Conservation (phyloP, 306 rosid genomes). For the Crotalaria pallida region DNA sequence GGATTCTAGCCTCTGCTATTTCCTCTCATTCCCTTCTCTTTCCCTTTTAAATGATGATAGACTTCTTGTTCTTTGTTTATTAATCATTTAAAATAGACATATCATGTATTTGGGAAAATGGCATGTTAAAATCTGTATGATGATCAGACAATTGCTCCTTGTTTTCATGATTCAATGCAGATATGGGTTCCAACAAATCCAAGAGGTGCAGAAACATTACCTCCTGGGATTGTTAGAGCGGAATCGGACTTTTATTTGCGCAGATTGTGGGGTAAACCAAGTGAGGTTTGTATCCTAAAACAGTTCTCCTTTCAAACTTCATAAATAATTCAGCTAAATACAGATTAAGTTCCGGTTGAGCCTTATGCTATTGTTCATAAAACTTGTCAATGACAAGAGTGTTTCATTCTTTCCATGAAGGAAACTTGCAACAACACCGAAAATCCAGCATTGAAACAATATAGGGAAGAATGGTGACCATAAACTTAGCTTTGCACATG, state of each 20-base stretch:
- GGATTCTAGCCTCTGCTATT: background rate
- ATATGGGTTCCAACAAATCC: slow-evolving; percentile 96
- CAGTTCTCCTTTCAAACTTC: background rate
- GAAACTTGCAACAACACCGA: background rate
- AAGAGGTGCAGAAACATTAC: slow-evolving; percentile 87
- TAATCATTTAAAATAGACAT: background rate
- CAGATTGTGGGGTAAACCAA: slow-evolving; percentile 93
- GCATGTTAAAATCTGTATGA: background rate
- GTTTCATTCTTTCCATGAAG: slow-evolving; percentile 1
- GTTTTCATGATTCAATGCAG: slow-evolving; percentile 41
- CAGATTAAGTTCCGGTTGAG: background rate
- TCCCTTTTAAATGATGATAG: background rate
- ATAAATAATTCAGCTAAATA: slow-evolving; percentile 2
- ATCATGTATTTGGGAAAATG: slow-evolving; percentile 2
- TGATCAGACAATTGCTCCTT: slow-evolving; percentile 15
- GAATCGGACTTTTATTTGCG: slow-evolving; percentile 78
- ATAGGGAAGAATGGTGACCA: background rate
- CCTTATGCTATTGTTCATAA: background rate
- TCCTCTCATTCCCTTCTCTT: background rate
- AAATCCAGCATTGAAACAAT: background rate
- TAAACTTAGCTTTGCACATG: too few relatives aligned
- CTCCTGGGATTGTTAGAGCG: slow-evolving; percentile 74
- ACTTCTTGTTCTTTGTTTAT: background rate
- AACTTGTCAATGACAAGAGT: slow-evolving; percentile 1
- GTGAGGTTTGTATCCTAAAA: slow-evolving; percentile 59